Evolutionary conservation across 1,284 basidiomycete species (phyloP), one percentile per base, ranked within the genome.

Genomic region (Cutaneotrichosporon sp.): DNA sequence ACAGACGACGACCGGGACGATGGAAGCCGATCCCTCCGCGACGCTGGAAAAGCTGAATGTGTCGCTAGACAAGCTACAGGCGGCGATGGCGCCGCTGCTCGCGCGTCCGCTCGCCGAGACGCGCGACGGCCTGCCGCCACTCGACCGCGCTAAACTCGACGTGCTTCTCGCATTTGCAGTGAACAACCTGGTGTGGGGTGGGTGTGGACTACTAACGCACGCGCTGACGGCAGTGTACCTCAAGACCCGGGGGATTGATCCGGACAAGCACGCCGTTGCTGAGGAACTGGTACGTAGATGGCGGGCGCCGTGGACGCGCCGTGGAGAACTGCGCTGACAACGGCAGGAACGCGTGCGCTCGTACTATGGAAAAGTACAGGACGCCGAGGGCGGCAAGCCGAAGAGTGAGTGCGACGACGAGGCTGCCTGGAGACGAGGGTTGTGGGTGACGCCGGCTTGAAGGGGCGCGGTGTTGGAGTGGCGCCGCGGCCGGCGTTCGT

Each of bases 151-250:
- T 3, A 73, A 73, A 61, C 62, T 71, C 55, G 68, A 72, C 40
- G 59, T 73, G 13, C 47, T 72, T 49, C 46, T 66, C 8, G 61
- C 65, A 5, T 73, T 67, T 49, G 59, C 70, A 7, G 61, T 71
- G 36, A 70, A 71, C 54, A 68, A 73, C 56, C 54, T 73, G 22
- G 62, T 72, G 39, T 73, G 72, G 72, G 57, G 72, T 72, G 54
- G 61, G 71, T 65, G 7, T n/a, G n/a, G n/a, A n/a, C n/a, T n/a
- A n/a, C n/a, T n/a, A n/a, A n/a, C n/a, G n/a, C n/a, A n/a, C n/a
- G n/a, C 4, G 49, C 49, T 55, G 23, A 55, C 46, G 13, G 10
- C 50, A 75, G 73, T 74, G 23, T 75, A 73, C 46, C 61, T 75
- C 44, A 66, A 68, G 48, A 60, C 65, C 18, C 67, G 67, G 36